Percentiles rank a stretch among this genome's conserved stretches.
Evolutionary conservation across 2,329 filamentous ascomycete genomes (phyloP).

Genomic region (Sporothrix protearum): DNA sequence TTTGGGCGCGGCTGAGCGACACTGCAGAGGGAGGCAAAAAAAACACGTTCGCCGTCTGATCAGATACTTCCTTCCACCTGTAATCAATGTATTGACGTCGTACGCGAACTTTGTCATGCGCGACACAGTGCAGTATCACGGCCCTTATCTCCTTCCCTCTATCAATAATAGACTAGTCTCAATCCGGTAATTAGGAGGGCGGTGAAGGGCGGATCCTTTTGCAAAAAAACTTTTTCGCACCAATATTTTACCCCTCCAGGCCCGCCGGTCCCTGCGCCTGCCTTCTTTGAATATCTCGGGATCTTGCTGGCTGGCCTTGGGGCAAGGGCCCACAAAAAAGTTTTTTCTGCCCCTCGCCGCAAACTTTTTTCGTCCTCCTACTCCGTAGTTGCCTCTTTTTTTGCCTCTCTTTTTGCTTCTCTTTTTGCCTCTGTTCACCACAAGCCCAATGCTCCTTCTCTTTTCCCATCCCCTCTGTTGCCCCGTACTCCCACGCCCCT

Average conservation of each 20-base stretch:
- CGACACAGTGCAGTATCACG: constrained; percentile 1
- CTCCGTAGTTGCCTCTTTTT: not conserved
- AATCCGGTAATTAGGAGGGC: constrained; percentile 27
- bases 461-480: not conserved
- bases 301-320: constrained; percentile 16
- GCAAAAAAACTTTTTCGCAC: constrained; percentile 23
- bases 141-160: constrained; percentile 24
- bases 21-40: not conserved
- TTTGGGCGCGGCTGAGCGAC: not conserved
- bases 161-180: constrained; percentile 18
- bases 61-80: not conserved
- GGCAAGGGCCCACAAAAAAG: constrained; percentile 28
- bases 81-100: not conserved
- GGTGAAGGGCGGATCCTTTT: constrained; percentile 26
- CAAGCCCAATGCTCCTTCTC: not conserved
- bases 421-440: not conserved
- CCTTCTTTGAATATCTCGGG: constrained; percentile 15
- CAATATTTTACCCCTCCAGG: constrained; percentile 20
- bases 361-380: constrained; percentile 16
- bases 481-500: constrained; percentile 7
- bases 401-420: not conserved
- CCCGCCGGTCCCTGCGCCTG: constrained; percentile 8
- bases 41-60: not conserved
- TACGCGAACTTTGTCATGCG: not conserved
- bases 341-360: constrained; percentile 28